Conservation (phyloP, 2,329 filamentous ascomycete genomes). For the Alternaria sp. region DNA sequence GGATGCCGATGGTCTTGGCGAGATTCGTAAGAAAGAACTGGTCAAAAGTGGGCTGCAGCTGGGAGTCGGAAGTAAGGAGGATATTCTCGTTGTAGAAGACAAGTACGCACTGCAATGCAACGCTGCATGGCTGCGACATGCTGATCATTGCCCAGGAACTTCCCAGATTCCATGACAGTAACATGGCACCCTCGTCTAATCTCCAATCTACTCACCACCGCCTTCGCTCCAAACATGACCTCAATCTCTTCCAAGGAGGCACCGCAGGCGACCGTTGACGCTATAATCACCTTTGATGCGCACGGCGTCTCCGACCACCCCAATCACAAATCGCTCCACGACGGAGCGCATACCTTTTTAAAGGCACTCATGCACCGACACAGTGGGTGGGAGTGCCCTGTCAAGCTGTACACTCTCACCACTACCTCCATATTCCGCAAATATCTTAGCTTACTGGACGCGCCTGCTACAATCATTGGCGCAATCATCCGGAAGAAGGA, state of each 20-base stretch:
- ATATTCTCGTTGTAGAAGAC: conserved; percentile 87
- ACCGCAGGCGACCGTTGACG: conserved; percentile 72
- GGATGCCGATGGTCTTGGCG: conserved; percentile 86
- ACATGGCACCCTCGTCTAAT: conserved; percentile 79
- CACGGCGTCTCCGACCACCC: conserved; percentile 85
- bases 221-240: conserved; percentile 75
- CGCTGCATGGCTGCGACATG: conserved; percentile 12
- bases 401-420: conserved; percentile 86
- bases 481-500: conserved; percentile 61
- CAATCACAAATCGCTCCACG: conserved; percentile 90
- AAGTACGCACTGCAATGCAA: conserved; percentile 58
- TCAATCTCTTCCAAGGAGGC: conserved; percentile 53
- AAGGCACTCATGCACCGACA: conserved; percentile 69
- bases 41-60: conserved; percentile 80
- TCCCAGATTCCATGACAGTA: conserved; percentile 88
- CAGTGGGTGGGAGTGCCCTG: conserved; percentile 73
- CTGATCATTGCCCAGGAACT: conserved; percentile 61
- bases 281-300: conserved; percentile 90
- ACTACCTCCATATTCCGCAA: conserved; percentile 79
- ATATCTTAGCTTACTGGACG: conserved; percentile 80
- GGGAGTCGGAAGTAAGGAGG: conserved; percentile 76
- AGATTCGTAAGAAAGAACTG: conserved; percentile 83
- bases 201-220: conserved; percentile 72
- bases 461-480: conserved; percentile 72
- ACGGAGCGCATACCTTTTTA: conserved; percentile 80